Percentiles rank a stretch among this genome's conserved stretches.
Evolutionary conservation across 2,329 filamentous ascomycete genomes (phyloP).

Genomic region (Huntiella moniliformis): DNA sequence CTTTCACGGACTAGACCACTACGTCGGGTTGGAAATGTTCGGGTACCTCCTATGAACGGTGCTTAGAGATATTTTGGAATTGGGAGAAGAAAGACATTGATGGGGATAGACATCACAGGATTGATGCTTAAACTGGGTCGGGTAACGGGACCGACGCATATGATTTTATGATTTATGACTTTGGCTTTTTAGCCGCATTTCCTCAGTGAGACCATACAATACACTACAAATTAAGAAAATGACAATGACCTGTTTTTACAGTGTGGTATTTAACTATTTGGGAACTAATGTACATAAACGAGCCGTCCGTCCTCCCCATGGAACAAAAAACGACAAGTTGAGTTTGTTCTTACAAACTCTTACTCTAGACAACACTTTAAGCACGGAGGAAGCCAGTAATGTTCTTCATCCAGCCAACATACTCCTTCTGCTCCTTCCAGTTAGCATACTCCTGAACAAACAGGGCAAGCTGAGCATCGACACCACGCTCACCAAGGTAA

Average conservation of each 20-base stretch:
- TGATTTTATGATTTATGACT: neutral
- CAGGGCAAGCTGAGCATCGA: conserved; percentile 68
- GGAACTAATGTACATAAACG: no score
- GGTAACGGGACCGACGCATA: no score
- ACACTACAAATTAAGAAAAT: no score
- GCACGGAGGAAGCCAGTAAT: conserved; percentile 50
- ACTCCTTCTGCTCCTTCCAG: conserved; percentile 97
- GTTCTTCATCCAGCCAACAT: conserved; percentile 72
- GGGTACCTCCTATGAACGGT: conserved; percentile 8
- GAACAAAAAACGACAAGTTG: neutral
- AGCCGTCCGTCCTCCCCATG: neutral
- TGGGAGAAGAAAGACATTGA: no score
- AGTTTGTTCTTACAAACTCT: neutral
- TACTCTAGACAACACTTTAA: conserved; percentile 25
- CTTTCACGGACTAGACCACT: conserved; percentile 8
- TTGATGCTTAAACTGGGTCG: no score
- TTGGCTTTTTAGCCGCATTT: neutral
- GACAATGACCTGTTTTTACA: no score
- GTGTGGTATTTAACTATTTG: no score
- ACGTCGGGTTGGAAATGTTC: conserved; percentile 5
- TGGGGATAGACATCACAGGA: no score
- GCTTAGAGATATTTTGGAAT: neutral
- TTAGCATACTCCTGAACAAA: conserved; percentile 96
- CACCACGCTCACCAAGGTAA: conserved; percentile 85
- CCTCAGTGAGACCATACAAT: no score